These are phyloP conservation scores for Candida sojae DNA, from an alignment of 1,139 yeast species.

Conservation along the genomic window DNA sequence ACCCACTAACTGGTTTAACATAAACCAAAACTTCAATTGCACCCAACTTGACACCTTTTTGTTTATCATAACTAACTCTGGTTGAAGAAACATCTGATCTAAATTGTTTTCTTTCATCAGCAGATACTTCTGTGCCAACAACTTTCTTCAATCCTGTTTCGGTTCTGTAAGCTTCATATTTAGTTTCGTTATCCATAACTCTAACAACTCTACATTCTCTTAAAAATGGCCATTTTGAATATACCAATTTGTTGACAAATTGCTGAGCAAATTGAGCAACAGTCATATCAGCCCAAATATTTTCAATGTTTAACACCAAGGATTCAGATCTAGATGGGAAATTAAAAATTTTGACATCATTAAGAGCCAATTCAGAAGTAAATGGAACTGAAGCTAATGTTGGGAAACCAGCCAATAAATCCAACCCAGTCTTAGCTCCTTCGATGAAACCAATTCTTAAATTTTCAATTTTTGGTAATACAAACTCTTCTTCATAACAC, in stretches of 20 bases:
- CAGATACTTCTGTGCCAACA: constrained; percentile 39
- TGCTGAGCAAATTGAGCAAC: constrained; percentile 61
- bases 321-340: constrained; percentile 85
- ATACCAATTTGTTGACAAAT: constrained; percentile 61
- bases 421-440: constrained; percentile 70
- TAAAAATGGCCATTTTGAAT: constrained; percentile 86
- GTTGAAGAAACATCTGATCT: constrained; percentile 24
- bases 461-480: constrained; percentile 51
- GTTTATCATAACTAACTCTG: constrained; percentile 24
- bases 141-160: constrained; percentile 32
- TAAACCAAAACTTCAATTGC: constrained; percentile 60
- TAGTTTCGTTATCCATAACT: constrained; percentile 56
- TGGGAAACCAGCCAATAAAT: constrained; percentile 89
- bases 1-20: constrained; percentile 77
- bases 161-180: constrained; percentile 42
- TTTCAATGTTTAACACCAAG: constrained; percentile 63
- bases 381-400: constrained; percentile 71
- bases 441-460: constrained; percentile 61
- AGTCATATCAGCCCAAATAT: constrained; percentile 48
- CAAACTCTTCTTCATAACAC: constrained; percentile 62
- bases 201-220: constrained; percentile 75
- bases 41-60: constrained; percentile 62
- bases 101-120: constrained; percentile 45
- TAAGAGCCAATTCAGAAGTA: constrained; percentile 48
- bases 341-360: constrained; percentile 78